Base-by-base conservation (phyloP, 768 basidiomycete genomes). In the Serendipita sp. region DNA sequence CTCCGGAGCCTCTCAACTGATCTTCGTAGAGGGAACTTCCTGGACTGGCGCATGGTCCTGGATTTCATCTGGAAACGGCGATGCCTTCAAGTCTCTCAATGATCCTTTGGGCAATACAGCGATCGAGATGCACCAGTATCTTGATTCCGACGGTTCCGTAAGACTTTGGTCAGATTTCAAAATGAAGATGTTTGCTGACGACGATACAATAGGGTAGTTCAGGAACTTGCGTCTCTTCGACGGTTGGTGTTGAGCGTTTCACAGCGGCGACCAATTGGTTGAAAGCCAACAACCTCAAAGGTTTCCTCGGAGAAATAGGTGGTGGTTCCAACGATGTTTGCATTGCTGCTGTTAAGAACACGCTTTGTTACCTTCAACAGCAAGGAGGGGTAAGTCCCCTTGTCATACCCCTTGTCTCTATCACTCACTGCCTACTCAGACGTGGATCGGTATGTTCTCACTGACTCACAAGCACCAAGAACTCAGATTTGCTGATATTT, bases 71-170 rank as follows among this genome's bases (percentile, higher is more conserved):
- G 82, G 82, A 20, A 83, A 84, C 70, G 71, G 73, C 41, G 75
- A 71, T 14, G 80, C 72, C 51, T 82, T 83, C 69, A 74, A 72
- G 20, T 72, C 73, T 24, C 75, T 84, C 72, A 74, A 72, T 48
- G 83, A 84, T 67, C 81, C 53, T 5, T 34, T 58, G 53, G 30
- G 31, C 33, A 58, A 58, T 24, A n/a, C 31, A 22, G 53, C 60
- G 20, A 2, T 67, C 79, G 81, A 85, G 69, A 83, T 84, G 81
- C 82, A 85, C 70, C 82, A 84, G 69, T 85, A 85, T 74, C 82
- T 85, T 66, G 83, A 84, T 70, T 78, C 77, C 41, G 82, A 85
- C 67, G 77, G 80, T 66, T 82, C 81, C 20, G 69, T 69, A 17
- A 9, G 45, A 7, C 38, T 38, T 20, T 17, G 28, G 9, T 20